Evolutionary conservation across 306 rosid genomes (phyloP).

Genomic region (Quercus parvula): DNA sequence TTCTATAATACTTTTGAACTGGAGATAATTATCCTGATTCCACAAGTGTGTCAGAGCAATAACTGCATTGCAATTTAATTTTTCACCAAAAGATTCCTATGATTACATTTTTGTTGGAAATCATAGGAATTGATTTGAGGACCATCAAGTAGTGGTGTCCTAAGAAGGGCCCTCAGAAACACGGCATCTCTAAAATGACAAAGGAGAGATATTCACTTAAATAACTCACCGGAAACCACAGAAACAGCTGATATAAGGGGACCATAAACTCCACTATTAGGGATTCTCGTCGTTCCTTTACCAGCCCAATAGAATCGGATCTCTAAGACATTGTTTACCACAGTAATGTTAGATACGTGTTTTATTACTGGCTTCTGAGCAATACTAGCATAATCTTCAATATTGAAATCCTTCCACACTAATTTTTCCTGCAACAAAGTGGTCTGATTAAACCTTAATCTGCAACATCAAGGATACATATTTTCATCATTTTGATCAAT

Average conservation of each 20-base stretch:
- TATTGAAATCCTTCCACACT: constrained; percentile 47
- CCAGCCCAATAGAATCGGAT: constrained; percentile 55
- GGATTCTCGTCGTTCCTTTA: not conserved
- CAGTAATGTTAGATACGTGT: not conserved
- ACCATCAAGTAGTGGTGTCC: not conserved
- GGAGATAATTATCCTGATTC: no score
- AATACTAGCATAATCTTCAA: constrained; percentile 36
- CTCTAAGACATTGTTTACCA: not conserved
- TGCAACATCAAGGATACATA: constrained; percentile 8
- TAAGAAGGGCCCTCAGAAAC: not conserved
- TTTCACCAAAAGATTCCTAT: not conserved
- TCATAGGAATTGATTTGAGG: not conserved
- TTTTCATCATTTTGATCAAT: not conserved
- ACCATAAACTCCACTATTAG: not conserved
- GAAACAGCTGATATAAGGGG: not conserved
- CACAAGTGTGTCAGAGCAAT: not conserved
- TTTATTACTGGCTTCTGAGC: not conserved
- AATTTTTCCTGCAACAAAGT: constrained; percentile 45
- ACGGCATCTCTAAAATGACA: not conserved
- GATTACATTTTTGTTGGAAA: not conserved
- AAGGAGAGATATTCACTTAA: not conserved
- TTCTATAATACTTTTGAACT: no score
- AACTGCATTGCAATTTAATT: not conserved
- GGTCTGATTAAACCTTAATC: constrained; percentile 6
- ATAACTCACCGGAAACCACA: not conserved